These are phyloP conservation scores for Puccinia novopanici DNA, from an alignment of 1,284 basidiomycete species.

Conservation along the genomic window DNA sequence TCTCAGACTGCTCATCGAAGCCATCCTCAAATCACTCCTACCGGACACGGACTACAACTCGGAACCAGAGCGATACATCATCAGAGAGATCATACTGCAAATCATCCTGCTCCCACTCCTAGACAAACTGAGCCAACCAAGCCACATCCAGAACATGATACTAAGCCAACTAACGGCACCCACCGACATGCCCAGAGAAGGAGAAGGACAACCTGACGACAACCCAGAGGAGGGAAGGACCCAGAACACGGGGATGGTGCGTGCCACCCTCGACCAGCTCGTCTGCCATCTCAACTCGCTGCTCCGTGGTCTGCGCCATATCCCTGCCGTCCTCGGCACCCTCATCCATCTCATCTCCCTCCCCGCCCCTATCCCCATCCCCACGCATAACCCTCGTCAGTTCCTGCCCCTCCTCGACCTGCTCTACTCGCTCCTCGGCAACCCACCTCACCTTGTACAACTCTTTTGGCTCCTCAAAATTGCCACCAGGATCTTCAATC, in stretches of 20 bases:
- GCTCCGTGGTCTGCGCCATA: slow-evolving; percentile 40
- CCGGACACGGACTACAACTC: slow-evolving; percentile 71
- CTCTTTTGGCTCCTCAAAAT: slow-evolving; percentile 47
- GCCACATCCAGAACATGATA: slow-evolving; percentile 73
- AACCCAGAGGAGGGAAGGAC: too few relatives aligned
- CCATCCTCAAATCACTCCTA: slow-evolving; percentile 69
- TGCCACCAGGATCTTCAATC: slow-evolving; percentile 52
- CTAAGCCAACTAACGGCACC: slow-evolving; percentile 59
- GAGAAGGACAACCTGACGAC: too few relatives aligned
- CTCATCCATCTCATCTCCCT: slow-evolving; percentile 46
- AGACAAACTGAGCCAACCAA: slow-evolving; percentile 72
- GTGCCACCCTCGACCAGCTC: slow-evolving; percentile 52
- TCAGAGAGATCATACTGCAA: slow-evolving; percentile 75
- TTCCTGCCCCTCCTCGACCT: slow-evolving; percentile 66
- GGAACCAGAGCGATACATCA: slow-evolving; percentile 71
- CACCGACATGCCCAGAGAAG: neutral
- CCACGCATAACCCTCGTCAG: slow-evolving; percentile 53
- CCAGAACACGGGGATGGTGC: neutral
- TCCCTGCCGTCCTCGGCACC: slow-evolving; percentile 52
- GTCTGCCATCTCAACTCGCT: slow-evolving; percentile 7
- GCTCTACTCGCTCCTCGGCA: slow-evolving; percentile 51
- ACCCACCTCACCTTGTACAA: slow-evolving; percentile 56
- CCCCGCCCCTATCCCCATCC: neutral
- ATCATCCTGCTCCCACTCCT: slow-evolving; percentile 69
- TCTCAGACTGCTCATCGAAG: slow-evolving; percentile 72